Conservation (phyloP, 345 rosid genomes). For the Mangifera indica region DNA sequence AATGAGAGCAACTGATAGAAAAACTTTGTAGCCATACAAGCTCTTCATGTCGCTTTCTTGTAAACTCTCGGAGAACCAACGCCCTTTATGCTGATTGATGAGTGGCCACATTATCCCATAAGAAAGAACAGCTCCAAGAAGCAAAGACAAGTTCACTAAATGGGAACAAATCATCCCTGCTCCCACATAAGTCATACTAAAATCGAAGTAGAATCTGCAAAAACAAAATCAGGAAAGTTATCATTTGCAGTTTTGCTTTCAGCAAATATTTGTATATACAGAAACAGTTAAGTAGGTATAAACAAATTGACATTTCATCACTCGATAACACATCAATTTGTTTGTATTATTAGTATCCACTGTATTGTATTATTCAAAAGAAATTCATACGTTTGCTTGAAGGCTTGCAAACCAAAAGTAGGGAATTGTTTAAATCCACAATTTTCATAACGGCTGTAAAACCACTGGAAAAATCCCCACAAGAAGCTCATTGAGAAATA, state of each 20-base stretch:
- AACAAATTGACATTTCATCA: too few species aligned
- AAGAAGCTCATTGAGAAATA: slow-evolving; percentile 75
- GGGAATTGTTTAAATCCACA: slow-evolving; percentile 91
- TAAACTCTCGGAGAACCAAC: slow-evolving; percentile 64
- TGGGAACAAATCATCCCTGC: slow-evolving; percentile 96
- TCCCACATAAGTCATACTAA: slow-evolving; percentile 78
- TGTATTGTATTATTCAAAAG: too few species aligned
- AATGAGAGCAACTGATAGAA: slow-evolving; percentile 75
- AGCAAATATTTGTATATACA: background rate
- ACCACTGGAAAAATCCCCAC: slow-evolving; percentile 96
- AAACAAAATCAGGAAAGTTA: background rate
- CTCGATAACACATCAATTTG: too few species aligned
- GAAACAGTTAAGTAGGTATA: too few species aligned
- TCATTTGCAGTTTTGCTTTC: background rate
- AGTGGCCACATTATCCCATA: slow-evolving; percentile 93
- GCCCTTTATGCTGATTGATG: slow-evolving; percentile 60
- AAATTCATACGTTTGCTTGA: slow-evolving; percentile 69
- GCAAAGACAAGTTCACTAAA: slow-evolving; percentile 79
- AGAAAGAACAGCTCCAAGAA: slow-evolving; percentile 80
- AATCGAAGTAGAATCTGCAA: slow-evolving; percentile 81
- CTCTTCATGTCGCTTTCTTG: slow-evolving; percentile 82
- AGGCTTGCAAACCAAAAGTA: slow-evolving; percentile 78
- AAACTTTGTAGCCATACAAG: slow-evolving; percentile 89
- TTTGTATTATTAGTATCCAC: too few species aligned
- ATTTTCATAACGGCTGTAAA: slow-evolving; percentile 54